phyloP scores from a whole-genome alignment of 202 grass and related monocot genomes.

The Musa balbisiana region DNA sequence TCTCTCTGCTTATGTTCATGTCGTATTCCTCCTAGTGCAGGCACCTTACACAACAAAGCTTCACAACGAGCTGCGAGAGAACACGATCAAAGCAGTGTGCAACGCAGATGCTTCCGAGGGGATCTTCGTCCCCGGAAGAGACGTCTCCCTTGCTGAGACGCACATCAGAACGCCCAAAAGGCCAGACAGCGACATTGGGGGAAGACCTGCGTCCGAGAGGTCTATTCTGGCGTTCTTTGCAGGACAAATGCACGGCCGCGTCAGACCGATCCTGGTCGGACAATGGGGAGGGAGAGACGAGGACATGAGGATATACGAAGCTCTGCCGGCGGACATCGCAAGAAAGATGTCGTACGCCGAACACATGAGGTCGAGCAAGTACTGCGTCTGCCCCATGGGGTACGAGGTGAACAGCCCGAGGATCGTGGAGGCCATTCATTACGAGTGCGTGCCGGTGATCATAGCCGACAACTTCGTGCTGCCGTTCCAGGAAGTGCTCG shows the following conservation, averaged over 20 bases:
- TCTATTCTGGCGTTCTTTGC: slow-evolving; percentile 34
- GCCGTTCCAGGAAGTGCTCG: slow-evolving; percentile 34
- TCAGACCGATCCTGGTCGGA: slow-evolving; percentile 24
- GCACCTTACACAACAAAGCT: slow-evolving; percentile 28
- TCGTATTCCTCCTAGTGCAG: neutral
- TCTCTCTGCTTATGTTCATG: no score
- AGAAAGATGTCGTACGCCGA: slow-evolving; percentile 25
- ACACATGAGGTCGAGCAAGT: slow-evolving; percentile 31
- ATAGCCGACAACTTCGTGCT: slow-evolving; percentile 25
- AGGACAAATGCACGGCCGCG: slow-evolving; percentile 27
- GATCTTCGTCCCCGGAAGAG: slow-evolving; percentile 26
- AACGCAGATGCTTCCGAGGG: slow-evolving; percentile 39
- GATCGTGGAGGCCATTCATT: slow-evolving; percentile 36
- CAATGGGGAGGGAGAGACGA: slow-evolving; percentile 31
- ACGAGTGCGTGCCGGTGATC: slow-evolving; percentile 41
- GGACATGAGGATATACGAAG: slow-evolving; percentile 25
- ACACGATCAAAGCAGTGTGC: slow-evolving; percentile 35
- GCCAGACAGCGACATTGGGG: neutral
- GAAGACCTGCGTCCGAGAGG: neutral
- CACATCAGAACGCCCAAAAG: neutral
- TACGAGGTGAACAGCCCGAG: slow-evolving; percentile 32
- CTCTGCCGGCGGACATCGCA: neutral
- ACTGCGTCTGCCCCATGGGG: slow-evolving; percentile 31
- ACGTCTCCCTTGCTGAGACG: slow-evolving; percentile 32
- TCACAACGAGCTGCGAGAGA: slow-evolving; percentile 19